phyloP scores from a whole-genome alignment of 78 protist species.

The Speleostelium caveatum region DNA sequence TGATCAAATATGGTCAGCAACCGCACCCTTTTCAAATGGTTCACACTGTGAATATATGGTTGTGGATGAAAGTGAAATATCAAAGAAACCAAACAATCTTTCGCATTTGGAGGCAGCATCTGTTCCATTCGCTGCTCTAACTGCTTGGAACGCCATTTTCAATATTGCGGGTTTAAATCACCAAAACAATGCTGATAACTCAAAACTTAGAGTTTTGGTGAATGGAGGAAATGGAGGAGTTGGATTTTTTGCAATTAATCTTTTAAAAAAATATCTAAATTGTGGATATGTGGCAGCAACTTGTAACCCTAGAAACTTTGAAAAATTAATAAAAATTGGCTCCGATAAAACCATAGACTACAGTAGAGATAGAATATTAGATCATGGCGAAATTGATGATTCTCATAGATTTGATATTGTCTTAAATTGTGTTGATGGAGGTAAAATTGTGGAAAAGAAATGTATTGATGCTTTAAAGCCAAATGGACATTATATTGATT shows the following conservation, averaged over 20 bases:
- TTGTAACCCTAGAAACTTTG: slow-evolving; percentile 12
- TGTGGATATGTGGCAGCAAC: slow-evolving; percentile 16
- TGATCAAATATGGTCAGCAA: slow-evolving; percentile 46
- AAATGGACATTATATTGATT: slow-evolving; percentile 29
- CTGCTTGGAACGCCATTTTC: slow-evolving; percentile 67
- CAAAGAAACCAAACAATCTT: slow-evolving; percentile 16
- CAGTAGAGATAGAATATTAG: neutral
- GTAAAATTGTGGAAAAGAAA: slow-evolving; percentile 9
- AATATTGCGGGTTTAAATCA: neutral
- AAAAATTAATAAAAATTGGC: slow-evolving; percentile 17
- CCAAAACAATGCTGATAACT: neutral
- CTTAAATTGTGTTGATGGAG: slow-evolving; percentile 54
- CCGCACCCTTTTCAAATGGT: slow-evolving; percentile 68
- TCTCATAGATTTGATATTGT: slow-evolving; percentile 43
- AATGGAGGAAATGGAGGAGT: slow-evolving; percentile 73
- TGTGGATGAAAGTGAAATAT: slow-evolving; percentile 48
- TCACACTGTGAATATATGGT: slow-evolving; percentile 41
- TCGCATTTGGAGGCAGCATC: slow-evolving; percentile 23
- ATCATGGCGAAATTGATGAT: no score
- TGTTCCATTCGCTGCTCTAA: slow-evolving; percentile 54
- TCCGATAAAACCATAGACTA: slow-evolving; percentile 28
- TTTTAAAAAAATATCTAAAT: slow-evolving; percentile 28
- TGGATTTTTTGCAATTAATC: slow-evolving; percentile 27
- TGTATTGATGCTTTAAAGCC: slow-evolving; percentile 26
- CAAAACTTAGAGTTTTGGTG: slow-evolving; percentile 7